Evolutionary conservation across 108 stramenopile species (phyloP).

Genomic region (Conticribra guillardii): DNA sequence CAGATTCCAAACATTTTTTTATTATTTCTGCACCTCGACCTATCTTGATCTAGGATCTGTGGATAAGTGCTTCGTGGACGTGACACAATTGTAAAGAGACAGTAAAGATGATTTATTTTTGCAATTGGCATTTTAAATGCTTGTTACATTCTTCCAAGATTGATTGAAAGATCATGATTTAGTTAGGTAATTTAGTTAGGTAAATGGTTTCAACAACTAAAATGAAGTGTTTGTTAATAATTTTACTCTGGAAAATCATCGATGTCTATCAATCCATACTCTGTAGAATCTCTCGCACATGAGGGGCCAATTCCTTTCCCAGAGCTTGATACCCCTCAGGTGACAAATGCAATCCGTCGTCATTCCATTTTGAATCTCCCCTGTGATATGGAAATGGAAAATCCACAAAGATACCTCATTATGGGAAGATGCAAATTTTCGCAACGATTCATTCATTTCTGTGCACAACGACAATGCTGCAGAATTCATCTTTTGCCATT

Average conservation of each 20-base stretch:
- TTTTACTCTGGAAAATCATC: neutral
- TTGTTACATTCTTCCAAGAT: too few relatives aligned
- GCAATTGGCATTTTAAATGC: too few relatives aligned
- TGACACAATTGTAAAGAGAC: too few relatives aligned
- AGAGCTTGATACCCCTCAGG: conserved; percentile 60
- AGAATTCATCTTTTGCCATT: conserved; percentile 53
- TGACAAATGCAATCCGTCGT: conserved; percentile 74
- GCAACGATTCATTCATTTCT: conserved; percentile 51
- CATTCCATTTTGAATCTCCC: conserved; percentile 40
- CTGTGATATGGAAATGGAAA: conserved; percentile 60
- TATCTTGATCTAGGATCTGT: too few relatives aligned
- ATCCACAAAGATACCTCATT: conserved; percentile 43
- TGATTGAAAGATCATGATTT: too few relatives aligned
- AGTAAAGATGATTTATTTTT: too few relatives aligned
- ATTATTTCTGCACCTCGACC: too few relatives aligned
- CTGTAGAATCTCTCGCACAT: conserved; percentile 42
- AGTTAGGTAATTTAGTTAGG: too few relatives aligned
- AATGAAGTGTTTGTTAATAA: too few relatives aligned
- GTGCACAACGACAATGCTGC: conserved; percentile 36
- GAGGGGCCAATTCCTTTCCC: conserved; percentile 58
- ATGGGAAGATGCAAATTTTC: conserved; percentile 33
- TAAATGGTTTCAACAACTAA: neutral
- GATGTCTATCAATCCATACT: neutral
- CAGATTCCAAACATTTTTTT: too few relatives aligned
- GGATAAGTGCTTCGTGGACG: too few relatives aligned